These are phyloP conservation scores for Curvularia lunata DNA, from an alignment of 2,329 filamentous ascomycete genomes.

Conservation along the genomic window DNA sequence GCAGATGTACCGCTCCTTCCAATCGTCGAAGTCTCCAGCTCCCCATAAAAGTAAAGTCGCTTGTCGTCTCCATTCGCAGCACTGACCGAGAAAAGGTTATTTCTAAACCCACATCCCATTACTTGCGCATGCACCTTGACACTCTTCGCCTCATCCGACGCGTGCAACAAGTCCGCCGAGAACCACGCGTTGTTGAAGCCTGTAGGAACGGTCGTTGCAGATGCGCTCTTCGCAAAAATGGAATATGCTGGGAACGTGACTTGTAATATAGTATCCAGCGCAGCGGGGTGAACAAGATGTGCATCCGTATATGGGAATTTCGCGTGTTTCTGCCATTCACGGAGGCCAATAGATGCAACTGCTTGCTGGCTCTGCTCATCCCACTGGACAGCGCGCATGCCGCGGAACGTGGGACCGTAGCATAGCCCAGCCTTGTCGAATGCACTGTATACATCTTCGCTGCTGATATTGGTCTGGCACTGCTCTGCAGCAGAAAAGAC, in stretches of 20 bases:
- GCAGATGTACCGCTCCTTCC: slow-evolving; percentile 2
- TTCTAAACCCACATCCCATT: slow-evolving; percentile 17
- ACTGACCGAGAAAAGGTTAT: slow-evolving; percentile 16
- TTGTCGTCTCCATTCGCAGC: slow-evolving; percentile 9
- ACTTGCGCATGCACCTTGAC: slow-evolving; percentile 17
- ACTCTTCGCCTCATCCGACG: not conserved
- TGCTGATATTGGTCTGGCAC: slow-evolving; percentile 9
- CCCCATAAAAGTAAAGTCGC: slow-evolving; percentile 13
- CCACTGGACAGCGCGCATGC: slow-evolving; percentile 17
- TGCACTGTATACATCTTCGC: slow-evolving; percentile 16
- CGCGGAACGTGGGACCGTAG: slow-evolving; percentile 25
- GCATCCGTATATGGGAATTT: slow-evolving; percentile 8
- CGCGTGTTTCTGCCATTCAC: slow-evolving; percentile 17
- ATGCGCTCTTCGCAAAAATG: slow-evolving; percentile 14
- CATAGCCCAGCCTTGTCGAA: slow-evolving; percentile 17
- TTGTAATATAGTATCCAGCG: slow-evolving; percentile 26
- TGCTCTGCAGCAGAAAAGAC: not conserved
- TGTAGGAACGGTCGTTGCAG: slow-evolving; percentile 19
- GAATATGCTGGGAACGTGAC: slow-evolving; percentile 19
- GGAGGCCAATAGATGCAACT: slow-evolving; percentile 10
- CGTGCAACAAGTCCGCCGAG: slow-evolving; percentile 4
- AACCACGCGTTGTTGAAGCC: slow-evolving; percentile 23
- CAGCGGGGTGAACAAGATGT: slow-evolving; percentile 25
- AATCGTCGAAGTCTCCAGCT: slow-evolving; percentile 23
- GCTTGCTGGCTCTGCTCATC: slow-evolving; percentile 12